Percentiles rank a stretch among this genome's conserved stretches.
Evolutionary conservation across 768 basidiomycete genomes (phyloP).

Genomic region (Chalciporus chontae): DNA sequence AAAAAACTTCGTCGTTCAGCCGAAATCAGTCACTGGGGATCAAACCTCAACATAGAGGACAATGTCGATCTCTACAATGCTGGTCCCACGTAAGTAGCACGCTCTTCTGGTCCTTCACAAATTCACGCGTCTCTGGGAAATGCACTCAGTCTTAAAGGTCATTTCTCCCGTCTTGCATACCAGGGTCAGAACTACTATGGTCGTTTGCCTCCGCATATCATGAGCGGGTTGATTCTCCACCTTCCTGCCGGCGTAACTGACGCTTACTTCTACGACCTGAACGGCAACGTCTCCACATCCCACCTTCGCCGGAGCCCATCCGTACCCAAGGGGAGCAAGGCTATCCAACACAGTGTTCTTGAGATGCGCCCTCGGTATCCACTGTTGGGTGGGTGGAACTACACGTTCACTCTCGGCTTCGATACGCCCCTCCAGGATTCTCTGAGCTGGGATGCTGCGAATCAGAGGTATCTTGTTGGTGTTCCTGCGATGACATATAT

Average conservation of each 20-base stretch:
- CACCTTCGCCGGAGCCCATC: conserved; percentile 70
- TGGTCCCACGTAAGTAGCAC: conserved; percentile 73
- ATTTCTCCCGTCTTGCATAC: conserved; percentile 89
- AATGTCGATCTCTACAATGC: conserved; percentile 82
- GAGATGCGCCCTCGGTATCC: conserved; percentile 91
- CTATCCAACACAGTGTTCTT: conserved; percentile 59
- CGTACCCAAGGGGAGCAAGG: conserved; percentile 50
- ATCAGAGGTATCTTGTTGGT: conserved; percentile 66
- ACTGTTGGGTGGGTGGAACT: conserved; percentile 96
- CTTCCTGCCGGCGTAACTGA: conserved; percentile 81
- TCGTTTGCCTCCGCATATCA: conserved; percentile 60
- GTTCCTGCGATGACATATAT: conserved; percentile 85
- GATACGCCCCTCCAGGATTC: conserved; percentile 82
- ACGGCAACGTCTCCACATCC: conserved; percentile 97
- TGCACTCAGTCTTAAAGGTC: conserved; percentile 78
- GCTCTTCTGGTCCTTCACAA: not conserved
- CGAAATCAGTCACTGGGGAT: conserved; percentile 97
- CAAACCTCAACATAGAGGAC: conserved; percentile 91
- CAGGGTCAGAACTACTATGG: conserved; percentile 74
- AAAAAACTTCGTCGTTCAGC: conserved; percentile 67
- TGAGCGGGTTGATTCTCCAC: conserved; percentile 70
- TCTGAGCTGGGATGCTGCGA: conserved; percentile 58
- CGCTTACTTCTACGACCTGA: conserved; percentile 86
- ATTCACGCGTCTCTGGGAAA: not conserved
- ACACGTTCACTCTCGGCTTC: conserved; percentile 91